Percentiles rank a stretch among this genome's conserved stretches.
phyloP scores from a whole-genome alignment of 108 stramenopile species.

The Skeletonema grethae region DNA sequence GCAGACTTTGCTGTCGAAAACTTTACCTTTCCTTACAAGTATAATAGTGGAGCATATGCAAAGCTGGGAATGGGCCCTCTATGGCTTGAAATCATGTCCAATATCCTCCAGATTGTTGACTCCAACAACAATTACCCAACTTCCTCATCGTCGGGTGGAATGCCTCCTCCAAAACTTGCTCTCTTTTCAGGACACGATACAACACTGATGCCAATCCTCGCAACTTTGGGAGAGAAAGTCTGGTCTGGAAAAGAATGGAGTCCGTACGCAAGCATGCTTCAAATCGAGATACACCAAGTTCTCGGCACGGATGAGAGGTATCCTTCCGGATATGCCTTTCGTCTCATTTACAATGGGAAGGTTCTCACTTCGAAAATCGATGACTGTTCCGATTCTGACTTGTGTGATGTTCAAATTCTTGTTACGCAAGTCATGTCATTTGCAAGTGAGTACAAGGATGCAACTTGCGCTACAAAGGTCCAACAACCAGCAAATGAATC shows the following conservation, averaged over 20 bases:
- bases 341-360: slow-evolving; percentile 77
- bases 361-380: slow-evolving; percentile 63
- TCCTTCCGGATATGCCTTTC: slow-evolving; percentile 66
- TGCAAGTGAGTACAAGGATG: slow-evolving; percentile 37
- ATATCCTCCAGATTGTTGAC: slow-evolving; percentile 52
- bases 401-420: slow-evolving; percentile 64
- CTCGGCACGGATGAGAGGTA: slow-evolving; percentile 14
- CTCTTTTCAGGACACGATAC: slow-evolving; percentile 87
- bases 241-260: slow-evolving; percentile 76
- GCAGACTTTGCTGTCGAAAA: slow-evolving; percentile 37
- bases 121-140: slow-evolving; percentile 10
- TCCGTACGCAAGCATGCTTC: slow-evolving; percentile 81
- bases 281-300: slow-evolving; percentile 69
- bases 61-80: slow-evolving; percentile 60
- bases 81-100: slow-evolving; percentile 42
- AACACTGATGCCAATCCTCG: slow-evolving; percentile 83
- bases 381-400: slow-evolving; percentile 54
- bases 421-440: slow-evolving; percentile 48
- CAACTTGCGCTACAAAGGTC: slow-evolving; percentile 38
- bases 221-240: slow-evolving; percentile 63
- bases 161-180: slow-evolving; percentile 44
- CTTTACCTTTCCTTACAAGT: slow-evolving; percentile 37
- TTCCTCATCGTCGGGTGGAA: background rate
- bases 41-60: slow-evolving; percentile 62
- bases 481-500: background rate